Evolutionary conservation across 1,284 basidiomycete genomes (phyloP).

Genomic region (Ustilago trichophora): DNA sequence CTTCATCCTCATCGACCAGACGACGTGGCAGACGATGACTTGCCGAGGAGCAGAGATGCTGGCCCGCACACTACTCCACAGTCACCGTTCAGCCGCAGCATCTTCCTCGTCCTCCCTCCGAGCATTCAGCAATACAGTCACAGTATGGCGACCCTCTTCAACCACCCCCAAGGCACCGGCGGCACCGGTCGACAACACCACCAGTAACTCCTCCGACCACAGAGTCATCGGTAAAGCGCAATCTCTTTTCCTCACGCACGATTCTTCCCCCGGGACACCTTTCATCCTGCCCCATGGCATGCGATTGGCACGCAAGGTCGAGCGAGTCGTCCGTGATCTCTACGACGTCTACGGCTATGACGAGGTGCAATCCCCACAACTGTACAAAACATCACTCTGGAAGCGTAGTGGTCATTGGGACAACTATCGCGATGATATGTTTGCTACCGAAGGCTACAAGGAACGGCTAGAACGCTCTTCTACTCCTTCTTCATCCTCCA

Average conservation of each 20-base stretch:
- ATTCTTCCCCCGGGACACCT: slow-evolving; percentile 63
- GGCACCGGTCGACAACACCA: not conserved
- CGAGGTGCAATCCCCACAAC: slow-evolving; percentile 63
- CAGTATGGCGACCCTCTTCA: slow-evolving; percentile 4
- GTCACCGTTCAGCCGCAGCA: not conserved
- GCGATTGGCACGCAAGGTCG: slow-evolving; percentile 56
- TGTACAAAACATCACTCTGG: slow-evolving; percentile 62
- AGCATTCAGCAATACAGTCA: not conserved
- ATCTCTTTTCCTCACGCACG: slow-evolving; percentile 62
- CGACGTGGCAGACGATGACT: slow-evolving; percentile 5
- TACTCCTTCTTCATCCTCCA: too few species aligned
- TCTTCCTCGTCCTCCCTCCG: not conserved
- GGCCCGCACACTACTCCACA: slow-evolving; percentile 14
- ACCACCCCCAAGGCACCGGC: slow-evolving; percentile 2
- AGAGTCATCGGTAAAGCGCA: slow-evolving; percentile 54
- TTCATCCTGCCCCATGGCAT: slow-evolving; percentile 65
- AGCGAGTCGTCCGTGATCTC: slow-evolving; percentile 63
- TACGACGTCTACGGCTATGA: slow-evolving; percentile 64
- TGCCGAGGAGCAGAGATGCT: slow-evolving; percentile 1
- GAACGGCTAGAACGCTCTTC: slow-evolving; percentile 14
- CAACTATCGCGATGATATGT: slow-evolving; percentile 66
- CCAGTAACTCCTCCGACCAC: slow-evolving; percentile 47
- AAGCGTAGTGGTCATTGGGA: slow-evolving; percentile 65
- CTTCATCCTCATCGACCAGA: not conserved
- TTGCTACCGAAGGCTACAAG: slow-evolving; percentile 61